These are phyloP conservation scores for Gentiana macrophylla DNA, from an alignment of 257 asterid genomes.

Conservation along the genomic window DNA sequence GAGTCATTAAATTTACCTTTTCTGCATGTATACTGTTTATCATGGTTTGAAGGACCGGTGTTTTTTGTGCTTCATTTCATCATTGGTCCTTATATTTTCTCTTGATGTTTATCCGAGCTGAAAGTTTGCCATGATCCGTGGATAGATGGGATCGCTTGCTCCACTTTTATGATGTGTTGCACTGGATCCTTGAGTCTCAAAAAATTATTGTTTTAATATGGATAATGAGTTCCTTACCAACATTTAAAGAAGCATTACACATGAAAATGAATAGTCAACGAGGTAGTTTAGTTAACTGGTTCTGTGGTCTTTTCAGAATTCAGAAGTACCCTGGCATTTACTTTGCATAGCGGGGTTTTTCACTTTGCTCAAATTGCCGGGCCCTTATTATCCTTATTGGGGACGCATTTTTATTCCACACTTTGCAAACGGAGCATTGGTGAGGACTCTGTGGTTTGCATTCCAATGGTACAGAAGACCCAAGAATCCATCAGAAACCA, in stretches of 20 bases:
- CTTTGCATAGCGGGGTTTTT: conserved; percentile 41
- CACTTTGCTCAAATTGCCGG: conserved; percentile 65
- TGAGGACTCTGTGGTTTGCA: conserved; percentile 71
- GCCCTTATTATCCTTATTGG: conserved; percentile 94
- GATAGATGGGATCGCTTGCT: too few species aligned
- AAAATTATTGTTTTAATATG: too few species aligned
- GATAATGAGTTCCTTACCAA: too few species aligned
- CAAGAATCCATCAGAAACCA: conserved; percentile 22
- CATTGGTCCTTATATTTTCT: too few species aligned
- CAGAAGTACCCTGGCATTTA: conserved; percentile 92
- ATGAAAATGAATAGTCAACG: background rate
- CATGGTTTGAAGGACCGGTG: too few species aligned
- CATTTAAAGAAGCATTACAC: background rate
- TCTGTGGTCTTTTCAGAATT: conserved; percentile 32
- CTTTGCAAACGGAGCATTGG: conserved; percentile 73
- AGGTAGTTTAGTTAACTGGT: background rate
- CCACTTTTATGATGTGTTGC: too few species aligned
- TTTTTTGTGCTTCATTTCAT: too few species aligned
- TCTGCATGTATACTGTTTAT: too few species aligned
- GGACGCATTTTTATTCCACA: conserved; percentile 87
- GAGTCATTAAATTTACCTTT: too few species aligned
- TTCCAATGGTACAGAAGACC: conserved; percentile 58
- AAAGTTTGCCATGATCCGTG: too few species aligned
- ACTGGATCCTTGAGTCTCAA: too few species aligned
- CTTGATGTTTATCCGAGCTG: too few species aligned